Evolutionary conservation across 306 rosid species (phyloP), one percentile per base, ranked within the genome.

Genomic region (Cicer arietinum): DNA sequence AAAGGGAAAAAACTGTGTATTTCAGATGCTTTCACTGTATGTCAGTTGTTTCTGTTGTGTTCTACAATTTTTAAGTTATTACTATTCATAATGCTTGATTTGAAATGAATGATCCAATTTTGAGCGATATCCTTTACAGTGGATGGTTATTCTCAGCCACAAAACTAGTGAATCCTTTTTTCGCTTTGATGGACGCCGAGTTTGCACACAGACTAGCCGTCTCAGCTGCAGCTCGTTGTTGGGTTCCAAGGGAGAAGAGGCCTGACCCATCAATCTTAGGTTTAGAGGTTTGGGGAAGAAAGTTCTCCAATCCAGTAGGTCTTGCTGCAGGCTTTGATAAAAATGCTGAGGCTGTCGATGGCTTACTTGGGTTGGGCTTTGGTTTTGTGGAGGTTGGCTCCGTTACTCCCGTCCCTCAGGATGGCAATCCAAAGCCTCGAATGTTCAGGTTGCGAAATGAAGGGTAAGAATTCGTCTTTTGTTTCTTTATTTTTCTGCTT

Each of bases 261-360:
- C 87, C 89, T 5, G 90, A 90, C 74, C 91, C 85, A 42, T 25
- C 90, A 79, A 83, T 51, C 83, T 73, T 94, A 77, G 91, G 92
- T 39, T 86, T 91, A 64, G 88, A 94, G 82, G 98, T 94, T 82
- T 94, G 98, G 98, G 98, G 98, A 82, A 90, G 94, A 84, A 94
- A 94, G 70, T 94, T 94, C 79, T 90, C 96, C 71, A 94, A 94
- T 52, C 98, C 98, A 13, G 11, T 94, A 51, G 98, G 98, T 76
- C 97, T 94, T 82, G 98, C 97, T 77, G 98, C 98, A 25, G 98
- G 98, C 73, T 94, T 94, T 81, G 98, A 94, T 87, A 94, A 94
- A 83, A 89, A 94, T 60, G 98, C 98, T 0, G 97, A 79, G 88
- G 98, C 98, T 62, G 82, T 91, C 59, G 98, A 90, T 79, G 98